Base-by-base conservation (phyloP, 805 yeast species). In the Starmera dryadoides region DNA sequence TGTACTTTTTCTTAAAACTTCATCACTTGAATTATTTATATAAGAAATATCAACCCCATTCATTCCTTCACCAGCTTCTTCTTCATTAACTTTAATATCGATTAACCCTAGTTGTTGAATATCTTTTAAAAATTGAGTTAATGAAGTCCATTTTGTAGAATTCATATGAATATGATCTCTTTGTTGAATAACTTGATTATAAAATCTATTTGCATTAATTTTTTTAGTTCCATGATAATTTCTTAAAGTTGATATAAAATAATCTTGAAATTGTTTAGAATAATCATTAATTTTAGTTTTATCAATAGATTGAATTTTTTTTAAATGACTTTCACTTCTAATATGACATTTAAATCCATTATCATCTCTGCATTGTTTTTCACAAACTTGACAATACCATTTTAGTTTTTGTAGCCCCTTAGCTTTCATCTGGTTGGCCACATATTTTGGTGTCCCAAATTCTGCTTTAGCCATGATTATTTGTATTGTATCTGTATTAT, bases 301-400 rank as follows among this genome's bases (percentile, higher is more conserved):
- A 0, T 72, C 70, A 6, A 77, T 58, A 5, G 69, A 65, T 16
- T 69, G 59, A 33, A 84, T 73, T 38, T 74, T 75, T 16, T 75
- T 73, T 35, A 73, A 60, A 56, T 93, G 99, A 2, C 84, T 68
- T 34, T 85, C 86, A n/a, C 95, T 79, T 45, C 71, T 69, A n/a
- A 81, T 71, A 58, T 93, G 99, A 52, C 91, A 83, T 52, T 84
- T 82, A 66, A 85, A 93, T 20, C 98, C 99, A 62, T 93, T 91
- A 45, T 85, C 95, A 58, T 94, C 99, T 40, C 97, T 66, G 58
- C 98, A 89, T 62, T 93, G 99, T 53, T 91, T 87, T 55, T 73
- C 77, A 54, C 99, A 93, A 3, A 86, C 71, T 58, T 83, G 98
- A 59, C 99, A 93, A 60, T 88, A 94, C 71, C 77, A 91, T 44